phyloP scores from a whole-genome alignment of 1,284 basidiomycete genomes.

The Moesziomyces sp. region DNA sequence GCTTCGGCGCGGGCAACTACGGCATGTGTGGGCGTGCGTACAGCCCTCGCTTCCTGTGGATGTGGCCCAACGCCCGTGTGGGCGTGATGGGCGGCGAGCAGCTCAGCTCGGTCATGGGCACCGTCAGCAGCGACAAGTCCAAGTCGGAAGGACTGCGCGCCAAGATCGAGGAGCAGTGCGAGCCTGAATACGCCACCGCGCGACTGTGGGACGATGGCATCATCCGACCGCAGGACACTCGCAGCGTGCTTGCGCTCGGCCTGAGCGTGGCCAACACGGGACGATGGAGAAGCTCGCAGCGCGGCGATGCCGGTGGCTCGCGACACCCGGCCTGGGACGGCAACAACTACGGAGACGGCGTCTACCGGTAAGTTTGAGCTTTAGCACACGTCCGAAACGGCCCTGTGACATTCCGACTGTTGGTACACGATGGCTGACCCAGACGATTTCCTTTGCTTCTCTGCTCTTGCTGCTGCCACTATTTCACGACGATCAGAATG shows the following conservation, averaged over 20 bases:
- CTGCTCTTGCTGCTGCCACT: background rate
- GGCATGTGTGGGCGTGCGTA: conserved; percentile 73
- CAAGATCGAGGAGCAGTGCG: conserved; percentile 87
- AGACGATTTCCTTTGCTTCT: background rate
- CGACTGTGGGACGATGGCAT: conserved; percentile 95
- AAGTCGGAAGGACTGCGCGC: conserved; percentile 73
- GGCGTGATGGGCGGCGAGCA: conserved; percentile 97
- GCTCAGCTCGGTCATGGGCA: conserved; percentile 89
- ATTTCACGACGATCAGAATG: background rate
- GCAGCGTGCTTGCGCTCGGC: conserved; percentile 85
- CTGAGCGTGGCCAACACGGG: conserved; percentile 75
- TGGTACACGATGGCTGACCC: background rate
- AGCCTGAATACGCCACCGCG: conserved; percentile 85
- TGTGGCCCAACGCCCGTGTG: conserved; percentile 97
- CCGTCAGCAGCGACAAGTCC: conserved; percentile 73
- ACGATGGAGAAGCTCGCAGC: conserved; percentile 52
- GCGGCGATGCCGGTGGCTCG: conserved; percentile 36
- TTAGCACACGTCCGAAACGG: too few relatives aligned
- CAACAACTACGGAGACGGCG: conserved; percentile 54
- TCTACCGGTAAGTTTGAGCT: conserved; percentile 26
- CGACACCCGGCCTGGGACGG: conserved; percentile 61
- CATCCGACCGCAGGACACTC: conserved; percentile 88
- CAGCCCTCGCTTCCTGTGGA: conserved; percentile 92
- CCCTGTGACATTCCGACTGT: too few relatives aligned
- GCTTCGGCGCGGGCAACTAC: conserved; percentile 94